Evolutionary conservation across 805 yeast species (phyloP), one percentile per base, ranked within the genome.

Genomic region (Clavispora asparagi): DNA sequence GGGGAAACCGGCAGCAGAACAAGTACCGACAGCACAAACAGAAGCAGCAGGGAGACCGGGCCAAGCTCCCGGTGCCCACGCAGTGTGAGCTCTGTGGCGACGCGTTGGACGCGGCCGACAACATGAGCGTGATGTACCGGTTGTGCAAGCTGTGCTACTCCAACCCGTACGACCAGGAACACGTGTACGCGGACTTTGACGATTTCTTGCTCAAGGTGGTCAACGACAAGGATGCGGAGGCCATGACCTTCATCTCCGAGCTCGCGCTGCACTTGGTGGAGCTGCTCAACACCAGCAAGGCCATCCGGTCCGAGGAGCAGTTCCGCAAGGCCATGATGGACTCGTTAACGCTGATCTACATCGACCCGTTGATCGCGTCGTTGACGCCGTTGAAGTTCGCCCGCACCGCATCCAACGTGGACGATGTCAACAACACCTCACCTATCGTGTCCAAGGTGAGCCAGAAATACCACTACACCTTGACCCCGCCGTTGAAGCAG

Each of bases 361-460:
- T 70, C 14, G 74, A 71, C 41, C 74, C 74, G 8, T 60, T 70
- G 41, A 56, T 71, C 44, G 76, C 73, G 25, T 56, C 63, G 42
- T 53, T 62, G 45, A 62, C 62, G 26, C 58, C 56, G 16, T 51
- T 61, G 47, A 61, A 61, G 45, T 66, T 58, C 50, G 49, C 58
- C 27, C 64, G 63, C 26, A 57, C 63, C 14, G 53, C 66, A 11
- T 53, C 68, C n/a, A 71, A 70, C 50, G 52, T 66, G 7, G 40
- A 47, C 35, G 65, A 61, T 26, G 50, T 49, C 17, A 55, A 54
- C 43, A 45, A 48, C 48, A 43, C 52, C 19, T 39, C 44, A 43
- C 58, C 58, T 12, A 45, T 53, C 23, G 46, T 54, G 31, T 49
- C 53, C 33, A 48, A 49, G 46, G 51, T 53, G 41, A 51, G 53